Percentiles rank a stretch among this genome's conserved stretches.
phyloP scores from a whole-genome alignment of 805 yeast species.

The Lipomyces japonicus region DNA sequence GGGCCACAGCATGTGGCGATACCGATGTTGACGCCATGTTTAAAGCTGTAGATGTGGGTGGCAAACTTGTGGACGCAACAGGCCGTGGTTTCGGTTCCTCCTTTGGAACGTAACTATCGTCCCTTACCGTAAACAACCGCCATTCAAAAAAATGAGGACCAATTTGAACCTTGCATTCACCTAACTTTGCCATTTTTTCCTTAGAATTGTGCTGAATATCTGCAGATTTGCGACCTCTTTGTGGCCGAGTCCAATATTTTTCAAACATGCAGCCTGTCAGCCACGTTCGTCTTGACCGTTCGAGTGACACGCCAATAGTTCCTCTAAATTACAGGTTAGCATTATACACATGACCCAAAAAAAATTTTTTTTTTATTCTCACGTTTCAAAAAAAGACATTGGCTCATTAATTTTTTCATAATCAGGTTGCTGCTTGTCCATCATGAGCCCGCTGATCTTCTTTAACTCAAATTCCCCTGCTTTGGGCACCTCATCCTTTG shows the following conservation, averaged over 20 bases:
- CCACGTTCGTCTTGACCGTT: slow-evolving; percentile 70
- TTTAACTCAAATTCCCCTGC: background rate
- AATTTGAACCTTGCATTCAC: slow-evolving; percentile 65
- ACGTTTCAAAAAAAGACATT: slow-evolving; percentile 62
- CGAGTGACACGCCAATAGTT: slow-evolving; percentile 43
- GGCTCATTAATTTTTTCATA: slow-evolving; percentile 61
- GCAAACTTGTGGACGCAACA: background rate
- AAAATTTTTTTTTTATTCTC: slow-evolving; percentile 37
- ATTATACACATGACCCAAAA: background rate
- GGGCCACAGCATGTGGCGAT: background rate
- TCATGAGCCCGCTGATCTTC: slow-evolving; percentile 46
- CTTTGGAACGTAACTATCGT: slow-evolving; percentile 46
- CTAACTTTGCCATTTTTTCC: slow-evolving; percentile 83
- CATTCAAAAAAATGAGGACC: slow-evolving; percentile 85
- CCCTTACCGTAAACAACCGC: slow-evolving; percentile 77
- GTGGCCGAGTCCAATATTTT: slow-evolving; percentile 74
- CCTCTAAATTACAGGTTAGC: slow-evolving; percentile 6
- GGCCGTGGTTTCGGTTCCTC: background rate
- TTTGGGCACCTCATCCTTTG: background rate
- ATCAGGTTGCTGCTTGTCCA: slow-evolving; percentile 62
- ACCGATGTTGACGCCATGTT: background rate
- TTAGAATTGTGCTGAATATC: slow-evolving; percentile 55
- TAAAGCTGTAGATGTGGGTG: background rate
- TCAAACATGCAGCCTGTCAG: slow-evolving; percentile 64
- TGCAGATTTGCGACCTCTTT: slow-evolving; percentile 50